Evolutionary conservation across 805 yeast species (phyloP).

Genomic region (Candida coquimbonensis): DNA sequence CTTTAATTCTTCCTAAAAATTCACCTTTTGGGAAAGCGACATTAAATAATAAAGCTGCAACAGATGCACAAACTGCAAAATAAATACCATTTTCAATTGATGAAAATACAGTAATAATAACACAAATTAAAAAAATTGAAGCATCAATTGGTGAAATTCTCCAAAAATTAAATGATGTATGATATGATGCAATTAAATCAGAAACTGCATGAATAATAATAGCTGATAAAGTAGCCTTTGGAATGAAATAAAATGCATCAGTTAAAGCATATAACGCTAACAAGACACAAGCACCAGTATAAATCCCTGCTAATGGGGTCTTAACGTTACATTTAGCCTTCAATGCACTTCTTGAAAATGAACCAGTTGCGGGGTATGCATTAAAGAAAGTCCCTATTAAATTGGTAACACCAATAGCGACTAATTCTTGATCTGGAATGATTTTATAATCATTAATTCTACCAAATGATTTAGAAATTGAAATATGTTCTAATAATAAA

Average conservation of each 20-base stretch:
- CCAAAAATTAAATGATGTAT: conserved; percentile 64
- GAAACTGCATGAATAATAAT: conserved; percentile 91
- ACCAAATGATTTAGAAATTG: conserved; percentile 90
- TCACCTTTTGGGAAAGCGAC: conserved; percentile 75
- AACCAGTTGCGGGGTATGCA: conserved; percentile 95
- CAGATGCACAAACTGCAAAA: conserved; percentile 82
- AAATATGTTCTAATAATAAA: conserved; percentile 83
- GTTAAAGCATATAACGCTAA: conserved; percentile 83
- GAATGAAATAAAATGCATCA: conserved; percentile 78
- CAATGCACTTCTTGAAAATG: conserved; percentile 89
- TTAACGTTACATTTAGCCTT: conserved; percentile 94
- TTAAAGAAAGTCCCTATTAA: conserved; percentile 85
- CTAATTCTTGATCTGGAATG: conserved; percentile 86
- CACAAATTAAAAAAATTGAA: conserved; percentile 19
- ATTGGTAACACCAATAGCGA: conserved; percentile 90
- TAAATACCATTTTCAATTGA: conserved; percentile 86
- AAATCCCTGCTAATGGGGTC: conserved; percentile 88
- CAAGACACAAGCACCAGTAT: conserved; percentile 83
- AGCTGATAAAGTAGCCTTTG: conserved; percentile 82
- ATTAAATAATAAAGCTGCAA: conserved; percentile 65
- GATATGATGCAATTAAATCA: conserved; percentile 69
- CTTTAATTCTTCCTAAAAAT: conserved; percentile 71
- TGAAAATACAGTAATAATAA: conserved; percentile 21
- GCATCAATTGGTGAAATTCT: conserved; percentile 47
- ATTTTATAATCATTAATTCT: conserved; percentile 86